Evolutionary conservation across 768 basidiomycete species (phyloP).

Genomic region (Roridomyces roridus): DNA sequence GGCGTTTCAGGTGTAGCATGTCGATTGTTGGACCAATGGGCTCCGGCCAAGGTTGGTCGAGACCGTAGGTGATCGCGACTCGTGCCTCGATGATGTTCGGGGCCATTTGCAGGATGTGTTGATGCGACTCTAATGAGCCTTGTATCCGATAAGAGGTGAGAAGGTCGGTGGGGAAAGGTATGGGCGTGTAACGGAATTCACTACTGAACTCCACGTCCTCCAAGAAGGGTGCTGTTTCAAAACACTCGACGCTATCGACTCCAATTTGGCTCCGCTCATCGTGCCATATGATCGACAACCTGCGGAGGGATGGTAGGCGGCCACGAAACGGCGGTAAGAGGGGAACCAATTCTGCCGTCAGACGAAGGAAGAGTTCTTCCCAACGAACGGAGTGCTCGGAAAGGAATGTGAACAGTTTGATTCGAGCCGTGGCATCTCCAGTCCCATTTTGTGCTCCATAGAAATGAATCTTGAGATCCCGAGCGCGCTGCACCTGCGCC

Average conservation of each 20-base stretch:
- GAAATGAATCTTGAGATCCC: background rate
- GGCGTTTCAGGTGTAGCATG: background rate
- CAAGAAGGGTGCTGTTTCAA: background rate
- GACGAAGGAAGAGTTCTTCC: background rate
- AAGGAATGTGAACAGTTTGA: background rate
- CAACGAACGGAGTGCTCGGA: background rate
- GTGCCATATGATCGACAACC: background rate
- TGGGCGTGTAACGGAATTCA: background rate
- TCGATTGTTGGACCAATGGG: background rate
- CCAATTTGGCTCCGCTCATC: background rate
- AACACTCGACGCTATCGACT: background rate
- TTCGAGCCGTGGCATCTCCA: background rate
- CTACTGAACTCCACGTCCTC: background rate
- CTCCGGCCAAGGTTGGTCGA: too few relatives aligned
- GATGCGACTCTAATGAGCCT: background rate
- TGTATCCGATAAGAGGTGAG: slow-evolving; percentile 2
- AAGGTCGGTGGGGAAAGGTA: background rate
- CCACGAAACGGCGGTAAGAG: background rate
- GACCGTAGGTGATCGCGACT: too few relatives aligned
- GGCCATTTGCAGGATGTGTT: background rate
- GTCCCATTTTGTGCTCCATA: background rate
- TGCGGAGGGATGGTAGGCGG: background rate
- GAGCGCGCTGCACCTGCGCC: background rate
- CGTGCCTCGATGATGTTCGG: slow-evolving; percentile 4
- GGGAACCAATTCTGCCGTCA: background rate